A percentile compares a stretch with the other conserved stretches of the same genome.
These are phyloP conservation scores for Coix lacrymajobi DNA, from an alignment of 176 grass and related monocot genomes.

Conservation along the genomic window DNA sequence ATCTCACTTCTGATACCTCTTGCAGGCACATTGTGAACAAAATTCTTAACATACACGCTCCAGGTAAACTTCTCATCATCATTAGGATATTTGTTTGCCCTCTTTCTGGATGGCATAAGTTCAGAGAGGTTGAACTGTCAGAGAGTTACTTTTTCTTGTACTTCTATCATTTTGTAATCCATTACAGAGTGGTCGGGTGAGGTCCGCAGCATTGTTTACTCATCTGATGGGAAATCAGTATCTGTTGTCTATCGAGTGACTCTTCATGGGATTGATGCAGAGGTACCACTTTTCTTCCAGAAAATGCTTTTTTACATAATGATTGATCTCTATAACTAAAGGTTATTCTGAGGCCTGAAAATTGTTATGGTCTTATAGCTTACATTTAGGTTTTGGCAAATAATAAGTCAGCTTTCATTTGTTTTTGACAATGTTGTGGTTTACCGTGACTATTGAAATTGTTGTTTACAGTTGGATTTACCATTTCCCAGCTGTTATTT, in stretches of 20 bases:
- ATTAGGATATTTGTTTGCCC: neutral
- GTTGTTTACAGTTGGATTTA: neutral
- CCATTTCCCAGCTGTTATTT: neutral
- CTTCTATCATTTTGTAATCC: conserved; percentile 5
- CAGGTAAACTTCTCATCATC: conserved; percentile 36
- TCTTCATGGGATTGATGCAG: conserved; percentile 86
- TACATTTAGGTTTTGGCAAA: neutral
- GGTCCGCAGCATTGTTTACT: conserved; percentile 75
- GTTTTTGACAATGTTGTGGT: neutral
- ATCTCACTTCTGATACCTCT: conserved; percentile 18
- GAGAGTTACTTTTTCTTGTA: conserved; percentile 1
- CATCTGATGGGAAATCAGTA: conserved; percentile 71
- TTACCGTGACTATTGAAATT: neutral
- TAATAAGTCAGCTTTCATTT: neutral
- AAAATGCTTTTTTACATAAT: conserved; percentile 4
- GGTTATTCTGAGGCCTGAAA: neutral
- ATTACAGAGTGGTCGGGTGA: conserved; percentile 94
- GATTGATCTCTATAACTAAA: neutral
- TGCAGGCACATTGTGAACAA: conserved; percentile 93
- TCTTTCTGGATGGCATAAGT: neutral
- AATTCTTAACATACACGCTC: conserved; percentile 81
- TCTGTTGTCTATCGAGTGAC: conserved; percentile 92
- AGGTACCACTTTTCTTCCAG: conserved; percentile 48
- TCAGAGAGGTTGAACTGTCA: neutral
- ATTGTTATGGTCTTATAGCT: neutral